phyloP scores from a whole-genome alignment of 1,284 basidiomycete genomes.

The Leucoagaricus sp. region DNA sequence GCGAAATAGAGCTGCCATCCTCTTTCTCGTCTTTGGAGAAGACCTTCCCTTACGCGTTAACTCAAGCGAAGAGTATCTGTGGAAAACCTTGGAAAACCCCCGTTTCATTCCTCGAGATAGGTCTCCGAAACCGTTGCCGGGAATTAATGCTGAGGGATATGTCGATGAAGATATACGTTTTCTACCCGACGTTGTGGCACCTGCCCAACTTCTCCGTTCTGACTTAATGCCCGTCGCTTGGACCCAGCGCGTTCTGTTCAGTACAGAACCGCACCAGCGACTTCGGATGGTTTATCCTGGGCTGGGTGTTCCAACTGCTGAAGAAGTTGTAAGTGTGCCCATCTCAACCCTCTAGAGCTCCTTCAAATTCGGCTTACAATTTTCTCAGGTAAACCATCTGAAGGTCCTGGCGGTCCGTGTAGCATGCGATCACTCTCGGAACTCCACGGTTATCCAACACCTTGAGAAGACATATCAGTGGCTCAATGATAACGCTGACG shows the following conservation, averaged over 20 bases:
- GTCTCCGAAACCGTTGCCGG: conserved; percentile 10
- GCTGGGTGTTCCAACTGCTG: conserved; percentile 38
- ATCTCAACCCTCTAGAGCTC: no score
- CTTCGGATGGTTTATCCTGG: conserved; percentile 33
- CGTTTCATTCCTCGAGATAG: conserved; percentile 40
- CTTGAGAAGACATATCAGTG: conserved; percentile 39
- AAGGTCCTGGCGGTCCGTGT: conserved; percentile 27
- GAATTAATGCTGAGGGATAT: conserved; percentile 12
- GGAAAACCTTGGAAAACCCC: conserved; percentile 33
- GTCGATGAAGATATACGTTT: conserved; percentile 23
- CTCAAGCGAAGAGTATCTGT: conserved; percentile 20
- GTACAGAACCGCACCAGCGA: conserved; percentile 27
- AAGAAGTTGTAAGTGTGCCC: conserved; percentile 48
- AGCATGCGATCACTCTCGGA: conserved; percentile 25
- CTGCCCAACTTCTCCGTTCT: conserved; percentile 35
- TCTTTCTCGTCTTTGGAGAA: conserved; percentile 37
- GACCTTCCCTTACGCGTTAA: conserved; percentile 30
- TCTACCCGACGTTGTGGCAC: conserved; percentile 36
- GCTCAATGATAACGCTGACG: conserved; percentile 30
- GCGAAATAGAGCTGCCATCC: conserved; percentile 25
- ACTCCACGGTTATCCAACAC: conserved; percentile 30
- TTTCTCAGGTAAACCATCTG: conserved; percentile 39
- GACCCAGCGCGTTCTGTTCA: conserved; percentile 42
- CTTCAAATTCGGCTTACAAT: neutral
- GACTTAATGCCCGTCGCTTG: conserved; percentile 42